phyloP scores from a whole-genome alignment of 306 rosid species.

The Ceratonia siliqua region DNA sequence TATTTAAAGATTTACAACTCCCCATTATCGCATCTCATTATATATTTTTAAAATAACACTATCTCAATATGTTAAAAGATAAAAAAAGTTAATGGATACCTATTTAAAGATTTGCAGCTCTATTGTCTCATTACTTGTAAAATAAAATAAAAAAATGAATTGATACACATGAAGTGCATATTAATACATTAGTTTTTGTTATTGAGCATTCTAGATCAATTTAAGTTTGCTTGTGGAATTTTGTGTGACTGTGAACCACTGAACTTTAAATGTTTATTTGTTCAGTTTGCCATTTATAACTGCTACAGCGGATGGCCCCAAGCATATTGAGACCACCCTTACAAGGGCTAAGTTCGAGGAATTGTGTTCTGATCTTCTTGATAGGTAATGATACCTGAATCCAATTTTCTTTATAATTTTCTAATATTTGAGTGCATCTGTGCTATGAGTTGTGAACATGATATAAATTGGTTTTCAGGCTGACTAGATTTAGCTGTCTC shows the following conservation, averaged over 20 bases:
- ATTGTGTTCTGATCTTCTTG: constrained; percentile 88
- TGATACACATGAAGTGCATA: too few relatives aligned
- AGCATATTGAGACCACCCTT: constrained; percentile 92
- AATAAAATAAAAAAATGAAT: too few relatives aligned
- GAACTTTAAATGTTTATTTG: neutral
- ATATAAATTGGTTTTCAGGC: neutral
- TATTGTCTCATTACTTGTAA: too few relatives aligned
- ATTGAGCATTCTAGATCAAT: neutral
- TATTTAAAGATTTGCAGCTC: too few relatives aligned
- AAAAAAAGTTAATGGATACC: too few relatives aligned
- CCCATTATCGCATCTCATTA: too few relatives aligned
- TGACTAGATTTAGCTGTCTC: neutral
- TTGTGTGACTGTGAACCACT: neutral
- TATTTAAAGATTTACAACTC: too few relatives aligned
- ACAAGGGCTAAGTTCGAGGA: constrained; percentile 95
- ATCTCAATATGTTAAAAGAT: too few relatives aligned
- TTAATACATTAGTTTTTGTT: too few relatives aligned
- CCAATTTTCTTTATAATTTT: neutral
- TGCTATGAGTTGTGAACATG: neutral
- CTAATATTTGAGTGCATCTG: neutral
- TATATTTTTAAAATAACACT: too few relatives aligned
- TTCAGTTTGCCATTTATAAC: constrained; percentile 94
- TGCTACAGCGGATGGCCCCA: constrained; percentile 94
- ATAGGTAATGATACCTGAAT: constrained; percentile 52
- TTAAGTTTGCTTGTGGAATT: neutral